Percentiles rank a stretch among this genome's conserved stretches.
Evolutionary conservation across 1,139 yeast species (phyloP).

Genomic region (Kazachstania sp.): DNA sequence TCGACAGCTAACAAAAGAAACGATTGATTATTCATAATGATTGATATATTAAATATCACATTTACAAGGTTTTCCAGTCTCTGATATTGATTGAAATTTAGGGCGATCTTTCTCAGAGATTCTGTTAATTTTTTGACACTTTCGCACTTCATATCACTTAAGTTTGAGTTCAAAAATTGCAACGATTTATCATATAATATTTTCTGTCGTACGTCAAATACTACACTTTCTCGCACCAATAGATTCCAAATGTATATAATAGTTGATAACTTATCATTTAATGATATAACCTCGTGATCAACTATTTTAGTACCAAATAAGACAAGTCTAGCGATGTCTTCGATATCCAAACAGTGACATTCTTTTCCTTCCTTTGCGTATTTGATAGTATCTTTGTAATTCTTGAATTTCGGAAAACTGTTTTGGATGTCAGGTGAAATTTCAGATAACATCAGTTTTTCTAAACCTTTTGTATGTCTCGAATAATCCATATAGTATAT

Average conservation of each 20-base stretch:
- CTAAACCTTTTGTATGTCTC: constrained; percentile 9
- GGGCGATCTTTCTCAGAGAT: constrained; percentile 13
- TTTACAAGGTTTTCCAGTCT: constrained; percentile 30
- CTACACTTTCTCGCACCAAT: constrained; percentile 7
- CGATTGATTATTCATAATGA: constrained; percentile 10
- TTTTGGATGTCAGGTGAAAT: constrained; percentile 1
- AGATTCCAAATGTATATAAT: constrained; percentile 8
- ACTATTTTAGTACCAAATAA: not conserved
- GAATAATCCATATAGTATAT: constrained; percentile 15
- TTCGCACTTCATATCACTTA: constrained; percentile 1
- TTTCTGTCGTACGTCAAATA: constrained; percentile 6
- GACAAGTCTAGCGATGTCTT: not conserved
- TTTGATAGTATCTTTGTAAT: not conserved
- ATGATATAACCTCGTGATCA: not conserved
- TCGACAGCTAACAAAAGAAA: constrained; percentile 12
- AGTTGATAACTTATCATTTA: not conserved
- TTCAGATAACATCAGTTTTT: constrained; percentile 15
- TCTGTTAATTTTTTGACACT: constrained; percentile 4
- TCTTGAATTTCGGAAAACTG: not conserved
- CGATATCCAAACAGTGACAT: not conserved
- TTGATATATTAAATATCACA: constrained; percentile 26
- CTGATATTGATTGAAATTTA: constrained; percentile 19
- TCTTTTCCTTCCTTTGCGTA: not conserved
- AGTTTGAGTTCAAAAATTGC: constrained; percentile 12
- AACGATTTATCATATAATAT: constrained; percentile 15